Conservation (phyloP, 148 eudicot genomes). For the Oxyria digyna region DNA sequence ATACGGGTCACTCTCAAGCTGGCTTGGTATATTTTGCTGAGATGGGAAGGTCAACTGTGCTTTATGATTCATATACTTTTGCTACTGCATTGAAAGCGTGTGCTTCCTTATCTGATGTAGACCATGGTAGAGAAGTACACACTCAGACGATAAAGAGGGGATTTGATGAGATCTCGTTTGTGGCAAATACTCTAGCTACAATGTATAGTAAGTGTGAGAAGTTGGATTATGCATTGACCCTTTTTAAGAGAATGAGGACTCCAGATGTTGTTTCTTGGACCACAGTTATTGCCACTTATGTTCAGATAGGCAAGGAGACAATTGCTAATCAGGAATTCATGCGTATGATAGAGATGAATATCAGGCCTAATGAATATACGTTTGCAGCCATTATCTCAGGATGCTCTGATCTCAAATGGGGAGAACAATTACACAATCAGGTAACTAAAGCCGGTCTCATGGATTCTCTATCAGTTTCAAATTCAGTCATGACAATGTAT, state of each 20-base stretch:
- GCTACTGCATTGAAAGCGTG: constrained; percentile 92
- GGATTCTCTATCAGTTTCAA: constrained; percentile 57
- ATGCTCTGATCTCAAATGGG: constrained; percentile 49
- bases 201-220: constrained; percentile 85
- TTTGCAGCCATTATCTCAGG: constrained; percentile 63
- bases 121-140: constrained; percentile 69
- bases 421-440: constrained; percentile 66
- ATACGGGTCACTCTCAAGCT: constrained; percentile 39
- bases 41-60: constrained; percentile 39
- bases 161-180: constrained; percentile 40
- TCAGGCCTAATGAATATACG: constrained; percentile 65
- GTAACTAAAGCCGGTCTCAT: constrained; percentile 37
- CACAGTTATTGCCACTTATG: constrained; percentile 49
- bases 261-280: constrained; percentile 92
- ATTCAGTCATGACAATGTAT: constrained; percentile 70
- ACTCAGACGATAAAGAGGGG: constrained; percentile 55
- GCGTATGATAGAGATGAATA: constrained; percentile 43
- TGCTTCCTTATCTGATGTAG: constrained; percentile 40
- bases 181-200: constrained; percentile 66
- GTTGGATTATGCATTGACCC: constrained; percentile 48
- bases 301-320: constrained; percentile 52
- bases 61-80: constrained; percentile 54
- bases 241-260: constrained; percentile 52
- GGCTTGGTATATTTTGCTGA: constrained; percentile 61
- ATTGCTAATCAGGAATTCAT: constrained; percentile 41